Percentiles rank a stretch among this genome's conserved stretches.
These are phyloP conservation scores for Luffa acutangula DNA, from an alignment of 306 rosid genomes.

Conservation along the genomic window DNA sequence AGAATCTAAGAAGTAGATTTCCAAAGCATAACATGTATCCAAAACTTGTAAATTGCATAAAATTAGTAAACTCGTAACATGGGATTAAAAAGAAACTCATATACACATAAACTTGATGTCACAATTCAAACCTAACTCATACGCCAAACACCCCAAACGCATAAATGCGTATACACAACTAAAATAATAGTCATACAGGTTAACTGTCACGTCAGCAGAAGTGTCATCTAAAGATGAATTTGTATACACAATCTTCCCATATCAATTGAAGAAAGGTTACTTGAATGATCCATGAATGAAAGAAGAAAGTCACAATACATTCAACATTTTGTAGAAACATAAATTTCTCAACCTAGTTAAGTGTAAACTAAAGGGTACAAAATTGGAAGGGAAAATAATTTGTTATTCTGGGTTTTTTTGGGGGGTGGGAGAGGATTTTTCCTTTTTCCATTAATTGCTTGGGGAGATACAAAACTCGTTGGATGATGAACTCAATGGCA, in stretches of 20 bases:
- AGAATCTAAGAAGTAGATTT: not conserved
- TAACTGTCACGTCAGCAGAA: not conserved
- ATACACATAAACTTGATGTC: not conserved
- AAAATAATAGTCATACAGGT: not conserved
- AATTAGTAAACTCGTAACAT: not conserved
- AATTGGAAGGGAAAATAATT: not conserved
- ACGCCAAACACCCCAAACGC: not conserved
- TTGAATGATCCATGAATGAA: not conserved
- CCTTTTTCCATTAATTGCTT: slow-evolving; percentile 1
- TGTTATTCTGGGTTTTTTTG: not conserved
- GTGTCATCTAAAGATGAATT: not conserved
- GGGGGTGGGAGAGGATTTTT: not conserved
- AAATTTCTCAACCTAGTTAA: slow-evolving; percentile 3
- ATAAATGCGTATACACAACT: not conserved
- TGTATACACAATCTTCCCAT: not conserved
- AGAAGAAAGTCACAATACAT: slow-evolving; percentile 1
- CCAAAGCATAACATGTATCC: not conserved
- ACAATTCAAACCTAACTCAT: not conserved
- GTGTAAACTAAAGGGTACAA: slow-evolving; percentile 2
- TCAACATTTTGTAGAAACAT: slow-evolving; percentile 8
- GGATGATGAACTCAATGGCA: slow-evolving; percentile 28
- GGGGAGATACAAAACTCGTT: slow-evolving; percentile 22
- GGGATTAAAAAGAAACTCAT: not conserved
- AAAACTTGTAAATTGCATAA: not conserved
- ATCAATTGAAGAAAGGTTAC: not conserved